Conservation (phyloP, 768 basidiomycete species). For the Russula vinacea region DNA sequence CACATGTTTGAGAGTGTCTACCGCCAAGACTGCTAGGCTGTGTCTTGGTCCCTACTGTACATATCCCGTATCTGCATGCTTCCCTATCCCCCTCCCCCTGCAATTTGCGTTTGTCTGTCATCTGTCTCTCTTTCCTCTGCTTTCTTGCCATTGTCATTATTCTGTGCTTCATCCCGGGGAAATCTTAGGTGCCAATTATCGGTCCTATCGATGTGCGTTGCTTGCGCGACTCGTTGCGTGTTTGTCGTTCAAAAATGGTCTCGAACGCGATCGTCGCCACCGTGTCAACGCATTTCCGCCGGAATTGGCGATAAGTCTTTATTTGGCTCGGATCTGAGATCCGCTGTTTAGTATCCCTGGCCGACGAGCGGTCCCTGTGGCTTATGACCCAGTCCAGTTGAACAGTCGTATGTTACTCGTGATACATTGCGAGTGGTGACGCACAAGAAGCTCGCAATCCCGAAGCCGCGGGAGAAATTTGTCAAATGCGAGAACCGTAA, state of each 20-base stretch:
- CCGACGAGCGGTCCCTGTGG: neutral
- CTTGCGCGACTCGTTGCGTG: slow-evolving; percentile 14
- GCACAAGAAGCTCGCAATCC: neutral
- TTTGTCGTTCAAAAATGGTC: neutral
- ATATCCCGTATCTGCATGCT: slow-evolving; percentile 34
- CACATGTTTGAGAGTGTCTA: slow-evolving; percentile 38
- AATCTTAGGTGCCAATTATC: slow-evolving; percentile 27
- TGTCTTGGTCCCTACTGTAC: slow-evolving; percentile 32
- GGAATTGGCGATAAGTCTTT: slow-evolving; percentile 11
- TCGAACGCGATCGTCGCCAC: slow-evolving; percentile 16
- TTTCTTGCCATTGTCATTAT: slow-evolving; percentile 26
- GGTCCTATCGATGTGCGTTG: slow-evolving; percentile 14
- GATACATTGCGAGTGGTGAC: neutral
- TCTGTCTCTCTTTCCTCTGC: slow-evolving; percentile 29
- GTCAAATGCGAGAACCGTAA: neutral
- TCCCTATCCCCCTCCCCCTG: slow-evolving; percentile 29
- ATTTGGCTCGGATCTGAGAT: slow-evolving; percentile 18
- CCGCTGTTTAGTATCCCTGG: slow-evolving; percentile 10
- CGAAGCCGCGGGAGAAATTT: slow-evolving; percentile 13
- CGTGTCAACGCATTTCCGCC: slow-evolving; percentile 1
- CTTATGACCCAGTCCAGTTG: slow-evolving; percentile 1
- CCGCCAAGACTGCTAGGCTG: slow-evolving; percentile 61
- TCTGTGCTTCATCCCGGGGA: slow-evolving; percentile 16
- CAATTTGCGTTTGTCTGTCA: slow-evolving; percentile 34
- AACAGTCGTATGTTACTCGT: neutral